These are phyloP conservation scores for Globisporangium abappressorium DNA, from an alignment of 352 stramenopile genomes.

Conservation along the genomic window DNA sequence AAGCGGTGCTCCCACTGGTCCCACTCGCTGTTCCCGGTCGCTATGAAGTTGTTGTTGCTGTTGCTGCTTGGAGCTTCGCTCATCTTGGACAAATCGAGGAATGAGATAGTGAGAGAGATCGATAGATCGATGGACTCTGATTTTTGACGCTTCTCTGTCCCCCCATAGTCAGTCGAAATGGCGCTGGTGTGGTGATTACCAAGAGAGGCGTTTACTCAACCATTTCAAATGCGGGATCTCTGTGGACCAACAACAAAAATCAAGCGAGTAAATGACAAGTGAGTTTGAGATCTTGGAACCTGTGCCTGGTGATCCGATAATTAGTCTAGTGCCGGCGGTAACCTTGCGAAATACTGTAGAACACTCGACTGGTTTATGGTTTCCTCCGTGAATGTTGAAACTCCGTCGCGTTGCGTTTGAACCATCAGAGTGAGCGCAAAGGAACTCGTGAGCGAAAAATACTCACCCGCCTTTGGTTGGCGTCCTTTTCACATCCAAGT, in stretches of 20 bases:
- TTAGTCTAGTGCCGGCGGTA: too few species aligned
- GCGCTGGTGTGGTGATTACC: neutral
- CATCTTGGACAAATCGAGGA: neutral
- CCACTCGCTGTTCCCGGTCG: slow-evolving; percentile 2
- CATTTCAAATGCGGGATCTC: neutral
- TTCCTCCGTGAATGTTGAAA: too few species aligned
- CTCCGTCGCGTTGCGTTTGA: too few species aligned
- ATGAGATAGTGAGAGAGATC: neutral
- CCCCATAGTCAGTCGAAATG: neutral
- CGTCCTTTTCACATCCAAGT: too few species aligned
- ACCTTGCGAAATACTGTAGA: too few species aligned
- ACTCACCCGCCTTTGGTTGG: too few species aligned
- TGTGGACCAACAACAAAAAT: too few species aligned
- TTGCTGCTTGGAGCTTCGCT: neutral
- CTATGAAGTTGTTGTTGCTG: neutral
- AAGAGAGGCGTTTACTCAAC: neutral
- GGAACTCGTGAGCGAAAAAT: too few species aligned
- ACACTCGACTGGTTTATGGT: too few species aligned
- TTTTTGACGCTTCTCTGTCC: neutral
- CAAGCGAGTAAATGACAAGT: neutral
- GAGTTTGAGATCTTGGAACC: too few species aligned
- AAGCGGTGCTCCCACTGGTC: slow-evolving; percentile 14
- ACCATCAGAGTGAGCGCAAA: too few species aligned
- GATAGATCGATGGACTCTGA: neutral
- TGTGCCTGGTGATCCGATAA: too few species aligned